These are phyloP conservation scores for Groenewaldozyma sp. DNA, from an alignment of 1,139 yeast genomes.

Conservation along the genomic window DNA sequence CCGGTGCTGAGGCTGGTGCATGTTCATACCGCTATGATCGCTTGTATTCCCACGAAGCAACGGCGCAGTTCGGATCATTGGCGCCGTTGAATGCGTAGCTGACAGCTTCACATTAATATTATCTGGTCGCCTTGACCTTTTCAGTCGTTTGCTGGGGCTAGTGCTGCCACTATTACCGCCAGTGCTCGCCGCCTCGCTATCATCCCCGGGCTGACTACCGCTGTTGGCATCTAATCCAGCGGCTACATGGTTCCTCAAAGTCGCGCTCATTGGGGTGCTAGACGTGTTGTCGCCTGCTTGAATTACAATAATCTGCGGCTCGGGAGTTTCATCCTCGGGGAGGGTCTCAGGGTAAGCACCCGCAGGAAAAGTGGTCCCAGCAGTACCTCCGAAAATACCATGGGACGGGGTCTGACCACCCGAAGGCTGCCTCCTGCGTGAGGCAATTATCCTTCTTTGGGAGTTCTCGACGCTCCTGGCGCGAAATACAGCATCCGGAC, in stretches of 20 bases:
- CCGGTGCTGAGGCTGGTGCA: neutral
- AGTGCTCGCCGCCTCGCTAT: neutral
- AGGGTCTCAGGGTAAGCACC: neutral
- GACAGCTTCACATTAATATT: conserved; percentile 4
- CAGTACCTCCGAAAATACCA: neutral
- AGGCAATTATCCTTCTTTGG: conserved; percentile 29
- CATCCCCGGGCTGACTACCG: too few relatives aligned
- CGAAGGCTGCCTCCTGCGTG: conserved; percentile 13
- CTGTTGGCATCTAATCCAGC: too few relatives aligned
- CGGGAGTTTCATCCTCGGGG: too few relatives aligned
- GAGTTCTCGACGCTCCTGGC: conserved; percentile 30
- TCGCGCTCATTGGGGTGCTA: neutral
- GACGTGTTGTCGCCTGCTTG: neutral
- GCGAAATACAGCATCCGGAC: conserved; percentile 27
- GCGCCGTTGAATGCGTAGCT: neutral
- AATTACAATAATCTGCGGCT: neutral
- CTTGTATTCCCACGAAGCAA: neutral
- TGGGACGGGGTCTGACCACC: neutral
- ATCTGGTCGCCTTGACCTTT: conserved; percentile 9
- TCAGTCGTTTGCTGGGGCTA: neutral
- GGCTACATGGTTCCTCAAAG: neutral
- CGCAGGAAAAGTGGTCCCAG: conserved; percentile 1
- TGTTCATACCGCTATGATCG: too few relatives aligned
- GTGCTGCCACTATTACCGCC: neutral
- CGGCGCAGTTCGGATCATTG: neutral